Evolutionary conservation across 176 grass and related monocot genomes (phyloP).

Genomic region (Saccharum spontaneum): DNA sequence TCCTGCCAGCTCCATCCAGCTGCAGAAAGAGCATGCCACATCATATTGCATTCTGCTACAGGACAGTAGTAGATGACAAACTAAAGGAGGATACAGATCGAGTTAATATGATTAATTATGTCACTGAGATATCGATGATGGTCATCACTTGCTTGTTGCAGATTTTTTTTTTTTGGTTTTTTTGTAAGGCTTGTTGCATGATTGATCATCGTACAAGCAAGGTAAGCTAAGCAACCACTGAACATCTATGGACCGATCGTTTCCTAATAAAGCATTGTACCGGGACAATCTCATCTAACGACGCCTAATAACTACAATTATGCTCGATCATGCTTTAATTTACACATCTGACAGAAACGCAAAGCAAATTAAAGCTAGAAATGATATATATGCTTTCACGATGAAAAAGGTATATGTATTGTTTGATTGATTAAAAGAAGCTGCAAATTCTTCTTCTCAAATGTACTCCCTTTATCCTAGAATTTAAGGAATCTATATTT

Average conservation of each 20-base stretch:
- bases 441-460: too few relatives aligned
- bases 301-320: neutral
- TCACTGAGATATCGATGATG: neutral
- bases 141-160: neutral
- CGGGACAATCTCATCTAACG: neutral
- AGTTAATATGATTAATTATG: neutral
- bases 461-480: too few relatives aligned
- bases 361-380: neutral
- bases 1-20: neutral
- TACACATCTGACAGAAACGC: neutral
- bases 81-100: neutral
- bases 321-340: neutral
- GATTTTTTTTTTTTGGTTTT: neutral
- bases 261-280: neutral
- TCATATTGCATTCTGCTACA: neutral
- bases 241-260: neutral
- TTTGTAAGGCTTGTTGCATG: neutral
- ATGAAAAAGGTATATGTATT: neutral
- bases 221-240: neutral
- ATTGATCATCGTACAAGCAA: neutral
- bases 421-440: neutral
- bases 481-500: too few relatives aligned
- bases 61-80: slow-evolving; percentile 10
- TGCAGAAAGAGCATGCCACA: neutral
- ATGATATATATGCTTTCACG: neutral